Percentiles rank a stretch among this genome's conserved stretches.
Conservation (phyloP, 2,329 filamentous ascomycete genomes). For the Phoma sp. region DNA sequence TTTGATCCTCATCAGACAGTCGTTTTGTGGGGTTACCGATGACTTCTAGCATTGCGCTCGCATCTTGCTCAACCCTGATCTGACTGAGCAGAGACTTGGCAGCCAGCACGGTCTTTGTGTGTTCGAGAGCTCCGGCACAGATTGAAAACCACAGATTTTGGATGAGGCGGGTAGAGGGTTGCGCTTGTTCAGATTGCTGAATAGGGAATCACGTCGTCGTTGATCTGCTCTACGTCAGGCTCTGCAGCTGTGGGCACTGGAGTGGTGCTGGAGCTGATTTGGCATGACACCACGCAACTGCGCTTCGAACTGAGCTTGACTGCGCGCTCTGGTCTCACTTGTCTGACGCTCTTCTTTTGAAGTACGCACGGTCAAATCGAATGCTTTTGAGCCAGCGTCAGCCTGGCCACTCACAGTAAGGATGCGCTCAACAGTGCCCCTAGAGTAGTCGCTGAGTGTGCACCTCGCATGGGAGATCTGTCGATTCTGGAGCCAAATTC, state of each 20-base stretch:
- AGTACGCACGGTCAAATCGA: slow-evolving; percentile 96
- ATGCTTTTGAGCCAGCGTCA: slow-evolving; percentile 97
- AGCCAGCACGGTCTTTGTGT: slow-evolving; percentile 10
- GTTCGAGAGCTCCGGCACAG: slow-evolving; percentile 20
- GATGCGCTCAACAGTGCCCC: slow-evolving; percentile 96
- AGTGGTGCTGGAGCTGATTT: slow-evolving; percentile 82
- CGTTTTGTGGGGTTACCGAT: slow-evolving; percentile 24
- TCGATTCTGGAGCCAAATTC: slow-evolving; percentile 94
- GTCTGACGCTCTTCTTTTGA: slow-evolving; percentile 79
- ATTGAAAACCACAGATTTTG: slow-evolving; percentile 24
- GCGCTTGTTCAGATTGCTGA: neutral
- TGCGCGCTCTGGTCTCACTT: no score
- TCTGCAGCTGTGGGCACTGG: slow-evolving; percentile 91
- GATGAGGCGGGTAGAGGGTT: neutral
- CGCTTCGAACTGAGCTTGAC: slow-evolving; percentile 48
- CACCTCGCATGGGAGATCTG: slow-evolving; percentile 96
- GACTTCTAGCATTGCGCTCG: slow-evolving; percentile 18
- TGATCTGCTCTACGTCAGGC: neutral
- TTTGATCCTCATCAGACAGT: slow-evolving; percentile 13
- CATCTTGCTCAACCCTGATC: slow-evolving; percentile 19
- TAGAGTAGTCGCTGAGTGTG: slow-evolving; percentile 97
- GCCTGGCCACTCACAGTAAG: slow-evolving; percentile 96
- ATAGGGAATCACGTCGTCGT: slow-evolving; percentile 16
- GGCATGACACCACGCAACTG: slow-evolving; percentile 60
- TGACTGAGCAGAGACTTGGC: slow-evolving; percentile 19